phyloP scores from a whole-genome alignment of 2,329 filamentous ascomycete species.

The Penicillium occitanis region DNA sequence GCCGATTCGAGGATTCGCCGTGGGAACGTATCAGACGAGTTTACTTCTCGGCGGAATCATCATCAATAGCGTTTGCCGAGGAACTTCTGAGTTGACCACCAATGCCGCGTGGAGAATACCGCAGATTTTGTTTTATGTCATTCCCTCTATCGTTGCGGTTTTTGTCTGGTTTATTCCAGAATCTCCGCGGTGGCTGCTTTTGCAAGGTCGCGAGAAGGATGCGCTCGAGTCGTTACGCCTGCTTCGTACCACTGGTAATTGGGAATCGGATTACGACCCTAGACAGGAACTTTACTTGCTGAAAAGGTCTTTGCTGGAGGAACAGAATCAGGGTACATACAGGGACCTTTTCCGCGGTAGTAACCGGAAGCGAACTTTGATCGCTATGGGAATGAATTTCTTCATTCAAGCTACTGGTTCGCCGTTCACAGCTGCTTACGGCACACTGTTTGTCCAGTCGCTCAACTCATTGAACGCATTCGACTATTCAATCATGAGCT shows the following conservation, averaged over 20 bases:
- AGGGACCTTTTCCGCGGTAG: constrained; percentile 20
- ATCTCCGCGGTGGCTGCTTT: constrained; percentile 30
- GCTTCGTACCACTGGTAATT: constrained; percentile 29
- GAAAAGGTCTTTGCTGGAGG: constrained; percentile 17
- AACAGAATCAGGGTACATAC: constrained; percentile 20
- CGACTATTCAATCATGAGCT: constrained; percentile 49
- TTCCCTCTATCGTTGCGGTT: constrained; percentile 27
- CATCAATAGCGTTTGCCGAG: constrained; percentile 25
- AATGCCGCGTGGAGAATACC: constrained; percentile 35
- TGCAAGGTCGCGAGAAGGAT: constrained; percentile 29
- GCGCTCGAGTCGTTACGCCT: constrained; percentile 40
- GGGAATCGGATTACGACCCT: constrained; percentile 5
- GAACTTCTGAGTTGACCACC: constrained; percentile 25
- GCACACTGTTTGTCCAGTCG: constrained; percentile 19
- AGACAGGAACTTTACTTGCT: constrained; percentile 14
- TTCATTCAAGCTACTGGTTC: constrained; percentile 20
- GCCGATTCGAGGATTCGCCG: constrained; percentile 20
- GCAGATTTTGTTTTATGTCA: constrained; percentile 28
- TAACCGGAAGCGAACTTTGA: constrained; percentile 19
- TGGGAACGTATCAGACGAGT: constrained; percentile 22
- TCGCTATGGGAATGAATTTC: constrained; percentile 21
- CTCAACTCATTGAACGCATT: constrained; percentile 34
- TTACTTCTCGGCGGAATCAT: constrained; percentile 27
- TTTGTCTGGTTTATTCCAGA: constrained; percentile 32
- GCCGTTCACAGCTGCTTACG: constrained; percentile 21